phyloP scores from a whole-genome alignment of 257 asterid genomes.

The Avicennia marina region DNA sequence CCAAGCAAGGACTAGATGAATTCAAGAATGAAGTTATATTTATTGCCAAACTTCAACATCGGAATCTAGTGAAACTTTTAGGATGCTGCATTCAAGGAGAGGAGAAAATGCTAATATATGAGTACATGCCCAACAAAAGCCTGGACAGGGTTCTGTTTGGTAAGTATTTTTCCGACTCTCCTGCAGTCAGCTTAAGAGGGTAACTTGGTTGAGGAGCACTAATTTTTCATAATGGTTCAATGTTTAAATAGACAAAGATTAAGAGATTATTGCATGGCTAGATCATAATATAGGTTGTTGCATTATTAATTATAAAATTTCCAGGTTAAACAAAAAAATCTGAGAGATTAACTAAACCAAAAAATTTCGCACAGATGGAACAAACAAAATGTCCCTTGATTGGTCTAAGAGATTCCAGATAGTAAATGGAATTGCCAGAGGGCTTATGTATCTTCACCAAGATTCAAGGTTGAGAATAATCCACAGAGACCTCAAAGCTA shows the following conservation, averaged over 20 bases:
- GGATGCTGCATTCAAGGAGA: constrained; percentile 37
- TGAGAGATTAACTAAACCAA: neutral
- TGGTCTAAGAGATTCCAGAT: constrained; percentile 25
- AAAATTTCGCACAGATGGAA: neutral
- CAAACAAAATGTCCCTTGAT: neutral
- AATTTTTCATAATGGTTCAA: no score
- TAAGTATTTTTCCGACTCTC: neutral
- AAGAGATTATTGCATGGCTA: neutral
- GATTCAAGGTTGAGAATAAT: constrained; percentile 33
- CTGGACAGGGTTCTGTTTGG: constrained; percentile 32
- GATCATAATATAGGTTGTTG: neutral
- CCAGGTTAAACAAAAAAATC: no score
- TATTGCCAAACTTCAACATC: constrained; percentile 39
- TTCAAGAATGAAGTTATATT: constrained; percentile 39
- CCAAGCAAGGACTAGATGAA: constrained; percentile 10
- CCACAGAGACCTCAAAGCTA: constrained; percentile 33
- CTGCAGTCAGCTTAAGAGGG: neutral
- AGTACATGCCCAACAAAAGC: constrained; percentile 30
- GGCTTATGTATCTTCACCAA: constrained; percentile 37
- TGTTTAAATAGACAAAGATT: no score
- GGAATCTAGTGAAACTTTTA: constrained; percentile 40
- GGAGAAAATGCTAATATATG: constrained; percentile 32
- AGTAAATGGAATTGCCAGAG: constrained; percentile 31
- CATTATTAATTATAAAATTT: no score
- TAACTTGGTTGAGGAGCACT: neutral